Conservation (phyloP, 2,329 filamentous ascomycete genomes). For the Cercospora janseana region DNA sequence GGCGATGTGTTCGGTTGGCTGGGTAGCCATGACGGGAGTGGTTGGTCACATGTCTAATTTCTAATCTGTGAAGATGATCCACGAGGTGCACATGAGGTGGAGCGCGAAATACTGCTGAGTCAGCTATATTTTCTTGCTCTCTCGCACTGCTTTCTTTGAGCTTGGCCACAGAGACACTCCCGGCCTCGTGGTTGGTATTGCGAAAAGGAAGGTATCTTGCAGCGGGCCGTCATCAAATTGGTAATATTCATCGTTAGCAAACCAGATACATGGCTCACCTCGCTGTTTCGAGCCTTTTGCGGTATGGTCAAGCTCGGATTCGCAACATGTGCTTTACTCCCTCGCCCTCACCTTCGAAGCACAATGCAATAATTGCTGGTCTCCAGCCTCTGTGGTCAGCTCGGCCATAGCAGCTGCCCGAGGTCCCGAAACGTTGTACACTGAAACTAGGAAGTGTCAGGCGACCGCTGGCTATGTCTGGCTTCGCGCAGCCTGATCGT, state of each 20-base stretch:
- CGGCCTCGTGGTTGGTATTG: too few relatives aligned
- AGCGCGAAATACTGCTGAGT: constrained; percentile 1
- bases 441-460: too few relatives aligned
- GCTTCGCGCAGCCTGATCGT: too few relatives aligned
- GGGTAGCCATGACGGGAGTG: constrained; percentile 27
- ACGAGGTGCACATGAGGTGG: constrained; percentile 1
- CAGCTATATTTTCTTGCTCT: too few relatives aligned
- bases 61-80: neutral
- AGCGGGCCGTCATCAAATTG: neutral
- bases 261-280: too few relatives aligned
- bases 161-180: too few relatives aligned
- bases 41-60: constrained; percentile 11
- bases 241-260: neutral
- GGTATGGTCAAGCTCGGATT: neutral
- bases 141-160: too few relatives aligned
- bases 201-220: too few relatives aligned
- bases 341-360: neutral
- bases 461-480: too few relatives aligned
- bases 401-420: neutral
- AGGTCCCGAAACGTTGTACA: neutral
- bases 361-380: neutral
- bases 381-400: neutral
- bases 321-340: neutral
- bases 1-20: constrained; percentile 34
- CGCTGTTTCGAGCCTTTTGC: neutral